Evolutionary conservation across 768 basidiomycete species (phyloP), one percentile per base, ranked within the genome.

Genomic region (Lanmaoa pseudosensibilis): DNA sequence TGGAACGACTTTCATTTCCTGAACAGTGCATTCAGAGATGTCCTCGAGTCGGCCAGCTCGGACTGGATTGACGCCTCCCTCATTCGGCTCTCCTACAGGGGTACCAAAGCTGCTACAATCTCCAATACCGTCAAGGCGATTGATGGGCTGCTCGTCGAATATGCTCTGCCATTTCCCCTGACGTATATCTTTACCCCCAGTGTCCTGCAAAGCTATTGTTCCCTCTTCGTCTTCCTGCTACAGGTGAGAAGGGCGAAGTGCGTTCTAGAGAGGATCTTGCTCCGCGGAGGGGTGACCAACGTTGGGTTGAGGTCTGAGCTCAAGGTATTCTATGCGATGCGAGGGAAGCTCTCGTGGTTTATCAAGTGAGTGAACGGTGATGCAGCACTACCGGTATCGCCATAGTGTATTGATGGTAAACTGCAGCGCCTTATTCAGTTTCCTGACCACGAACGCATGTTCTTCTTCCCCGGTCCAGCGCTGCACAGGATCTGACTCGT

Each of bases 1-100:
- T 94, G 91, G 91, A 78, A 73, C 45, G 92, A 93, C 65, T 91
- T 90, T 67, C 92, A 94, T 72, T 90, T 89, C 71, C 69, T 93
- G 52, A 93, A 93, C 64, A 86, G 83, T 30, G 83, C 86, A 11
- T 91, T 94, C 67, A 75, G 77, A 19, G 88, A 92, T 48, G 79
- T 87, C 30, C 76, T 86, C 37, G 78, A 83, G 59, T 76, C 82
- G 18, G 78, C 76, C 53, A 62, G 73, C 6, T 73, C 75, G 46
- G 72, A 74, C 44, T 87, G 86, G 84, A 80, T 92, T 46, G 82
- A 89, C 39, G 64, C 83, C 0, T 79, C 86, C 2, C 82, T 90
- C 13, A 82, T 94, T 23, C 87, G 90, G 9, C 74, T 94, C 43
- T 86, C 87, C 3, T 85, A 86, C 65, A 78, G 84, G 19, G 82